Conservation (phyloP, 108 stramenopile species). For the Cyclotella sp. region DNA sequence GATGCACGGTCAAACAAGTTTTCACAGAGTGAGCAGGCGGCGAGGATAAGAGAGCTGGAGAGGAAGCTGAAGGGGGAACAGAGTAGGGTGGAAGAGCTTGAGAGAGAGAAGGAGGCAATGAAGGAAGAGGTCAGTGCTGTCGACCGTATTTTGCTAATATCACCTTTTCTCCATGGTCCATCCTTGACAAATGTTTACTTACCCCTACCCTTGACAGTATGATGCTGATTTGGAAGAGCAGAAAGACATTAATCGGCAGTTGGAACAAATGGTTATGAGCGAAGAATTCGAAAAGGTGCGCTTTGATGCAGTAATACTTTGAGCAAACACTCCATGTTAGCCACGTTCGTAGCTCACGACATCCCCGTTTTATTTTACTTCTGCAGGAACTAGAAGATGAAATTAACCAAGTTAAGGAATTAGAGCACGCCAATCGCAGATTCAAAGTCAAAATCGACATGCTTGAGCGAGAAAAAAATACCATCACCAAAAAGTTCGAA, state of each 20-base stretch:
- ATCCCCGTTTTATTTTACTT: background rate
- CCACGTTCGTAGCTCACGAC: background rate
- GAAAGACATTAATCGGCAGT: conserved; percentile 52
- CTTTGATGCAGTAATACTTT: too few species aligned
- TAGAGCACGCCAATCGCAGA: conserved; percentile 51
- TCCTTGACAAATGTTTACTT: background rate
- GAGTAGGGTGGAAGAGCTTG: conserved; percentile 35
- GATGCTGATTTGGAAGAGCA: conserved; percentile 54
- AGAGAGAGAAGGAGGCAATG: conserved; percentile 44
- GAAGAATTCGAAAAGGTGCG: conserved; percentile 51
- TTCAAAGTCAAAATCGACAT: conserved; percentile 57
- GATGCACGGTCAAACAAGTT: conserved; percentile 37
- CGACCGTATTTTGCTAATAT: too few species aligned
- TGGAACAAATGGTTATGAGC: conserved; percentile 58
- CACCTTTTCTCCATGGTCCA: background rate
- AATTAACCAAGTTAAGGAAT: conserved; percentile 53
- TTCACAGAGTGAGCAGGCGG: conserved; percentile 36
- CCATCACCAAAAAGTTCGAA: conserved; percentile 42
- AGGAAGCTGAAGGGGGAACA: conserved; percentile 44
- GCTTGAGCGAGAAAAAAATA: conserved; percentile 47
- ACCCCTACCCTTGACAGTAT: conserved; percentile 20
- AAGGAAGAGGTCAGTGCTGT: conserved; percentile 32
- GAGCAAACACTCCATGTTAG: too few species aligned
- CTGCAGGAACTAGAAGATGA: conserved; percentile 45
- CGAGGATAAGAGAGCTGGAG: conserved; percentile 40